Conservation (phyloP, 108 stramenopile genomes). For the Asterionellopsis glacialis region DNA sequence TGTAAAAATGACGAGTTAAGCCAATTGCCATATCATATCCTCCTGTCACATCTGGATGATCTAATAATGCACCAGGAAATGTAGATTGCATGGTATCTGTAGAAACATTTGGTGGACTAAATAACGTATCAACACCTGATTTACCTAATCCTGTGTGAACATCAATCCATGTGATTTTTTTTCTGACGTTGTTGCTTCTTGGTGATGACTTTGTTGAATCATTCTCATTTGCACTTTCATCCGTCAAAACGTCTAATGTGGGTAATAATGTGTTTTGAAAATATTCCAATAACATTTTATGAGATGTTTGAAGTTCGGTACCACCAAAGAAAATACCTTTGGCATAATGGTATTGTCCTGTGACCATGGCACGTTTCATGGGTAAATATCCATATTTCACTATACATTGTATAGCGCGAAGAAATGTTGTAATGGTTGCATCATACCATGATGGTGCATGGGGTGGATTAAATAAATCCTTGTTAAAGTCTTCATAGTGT, state of each 20-base stretch:
- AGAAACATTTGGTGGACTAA: background rate
- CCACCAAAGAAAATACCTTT: slow-evolving; percentile 77
- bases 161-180: slow-evolving; percentile 76
- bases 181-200: too few relatives aligned
- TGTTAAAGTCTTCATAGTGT: slow-evolving; percentile 47
- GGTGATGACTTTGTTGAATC: too few relatives aligned
- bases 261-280: slow-evolving; percentile 6
- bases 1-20: slow-evolving; percentile 21
- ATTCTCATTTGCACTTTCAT: too few relatives aligned
- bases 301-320: slow-evolving; percentile 39
- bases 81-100: slow-evolving; percentile 9
- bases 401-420: slow-evolving; percentile 11
- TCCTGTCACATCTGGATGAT: slow-evolving; percentile 17
- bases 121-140: slow-evolving; percentile 48
- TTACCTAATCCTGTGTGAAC: slow-evolving; percentile 80
- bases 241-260: too few relatives aligned
- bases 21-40: slow-evolving; percentile 49
- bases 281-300: slow-evolving; percentile 20
- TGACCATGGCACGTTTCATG: slow-evolving; percentile 61
- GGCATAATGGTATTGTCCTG: slow-evolving; percentile 70
- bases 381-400: slow-evolving; percentile 32
- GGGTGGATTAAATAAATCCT: slow-evolving; percentile 19
- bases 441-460: slow-evolving; percentile 11
- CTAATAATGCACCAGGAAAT: slow-evolving; percentile 10
- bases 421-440: slow-evolving; percentile 17